Percentiles rank a stretch among this genome's conserved stretches.
Conservation (phyloP, 306 rosid genomes). For the Comarum palustre region DNA sequence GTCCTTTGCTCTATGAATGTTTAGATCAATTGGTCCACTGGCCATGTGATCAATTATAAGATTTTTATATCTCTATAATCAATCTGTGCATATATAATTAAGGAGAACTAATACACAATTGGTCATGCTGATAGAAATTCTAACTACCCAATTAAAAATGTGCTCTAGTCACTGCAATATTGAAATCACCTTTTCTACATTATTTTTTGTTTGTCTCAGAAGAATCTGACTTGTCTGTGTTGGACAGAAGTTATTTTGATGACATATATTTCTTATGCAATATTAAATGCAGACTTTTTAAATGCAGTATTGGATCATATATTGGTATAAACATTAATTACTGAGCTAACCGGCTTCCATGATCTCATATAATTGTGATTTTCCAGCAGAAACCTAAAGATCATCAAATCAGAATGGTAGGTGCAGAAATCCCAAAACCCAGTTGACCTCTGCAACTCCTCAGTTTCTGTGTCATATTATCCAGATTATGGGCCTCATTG, state of each 20-base stretch:
- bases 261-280: background rate
- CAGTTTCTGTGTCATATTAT: background rate
- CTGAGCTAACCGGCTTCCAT: background rate
- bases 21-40: conserved; percentile 10
- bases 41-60: background rate
- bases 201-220: background rate
- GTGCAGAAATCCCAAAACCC: background rate
- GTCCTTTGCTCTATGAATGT: background rate
- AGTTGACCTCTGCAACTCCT: background rate
- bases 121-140: background rate
- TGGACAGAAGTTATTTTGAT: conserved; percentile 6
- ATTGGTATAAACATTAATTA: background rate
- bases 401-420: background rate
- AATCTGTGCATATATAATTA: background rate
- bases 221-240: background rate
- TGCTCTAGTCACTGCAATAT: background rate
- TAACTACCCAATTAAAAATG: background rate
- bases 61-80: background rate
- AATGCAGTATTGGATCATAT: background rate
- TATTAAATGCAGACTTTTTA: background rate
- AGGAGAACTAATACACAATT: background rate
- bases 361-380: conserved; percentile 3
- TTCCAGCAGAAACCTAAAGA: background rate
- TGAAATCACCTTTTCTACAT: background rate
- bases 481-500: conserved; percentile 2